Evolutionary conservation across 2,329 filamentous ascomycete genomes (phyloP).

Genomic region (Pseudophaeomoniella oleicola): DNA sequence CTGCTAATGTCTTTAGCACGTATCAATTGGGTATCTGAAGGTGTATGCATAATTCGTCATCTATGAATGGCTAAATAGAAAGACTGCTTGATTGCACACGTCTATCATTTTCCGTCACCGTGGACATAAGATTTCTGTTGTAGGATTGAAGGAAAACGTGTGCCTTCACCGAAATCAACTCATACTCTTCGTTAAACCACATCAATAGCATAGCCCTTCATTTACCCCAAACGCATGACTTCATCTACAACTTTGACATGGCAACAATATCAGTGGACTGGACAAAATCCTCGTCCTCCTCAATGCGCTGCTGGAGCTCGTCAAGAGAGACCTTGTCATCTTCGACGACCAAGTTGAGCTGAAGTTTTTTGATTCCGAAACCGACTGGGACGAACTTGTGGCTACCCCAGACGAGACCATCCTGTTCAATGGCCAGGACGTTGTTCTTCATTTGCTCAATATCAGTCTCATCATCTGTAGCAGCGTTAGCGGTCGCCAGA

Average conservation of each 20-base stretch:
- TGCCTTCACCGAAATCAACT: background rate
- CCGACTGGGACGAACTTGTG: conserved; percentile 81
- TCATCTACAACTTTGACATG: conserved; percentile 77
- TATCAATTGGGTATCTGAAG: no score
- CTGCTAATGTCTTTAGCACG: no score
- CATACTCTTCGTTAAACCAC: background rate
- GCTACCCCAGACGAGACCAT: conserved; percentile 91
- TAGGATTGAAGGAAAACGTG: background rate
- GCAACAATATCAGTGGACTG: conserved; percentile 85
- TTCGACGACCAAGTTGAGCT: conserved; percentile 96
- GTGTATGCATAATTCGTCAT: no score
- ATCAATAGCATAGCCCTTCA: background rate
- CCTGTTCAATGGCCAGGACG: conserved; percentile 74
- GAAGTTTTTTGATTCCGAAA: conserved; percentile 98
- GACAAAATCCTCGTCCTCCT: conserved; percentile 82
- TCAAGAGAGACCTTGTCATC: conserved; percentile 86
- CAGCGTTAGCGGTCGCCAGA: conserved; percentile 1
- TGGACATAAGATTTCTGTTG: background rate
- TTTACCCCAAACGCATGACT: background rate
- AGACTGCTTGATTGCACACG: no score
- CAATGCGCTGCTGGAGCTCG: conserved; percentile 78
- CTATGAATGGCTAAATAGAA: no score
- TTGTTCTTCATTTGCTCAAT: conserved; percentile 67
- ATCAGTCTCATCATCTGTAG: conserved; percentile 76
- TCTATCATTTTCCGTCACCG: background rate